Conservation (phyloP, 257 asterid genomes). For the Rhazya stricta region DNA sequence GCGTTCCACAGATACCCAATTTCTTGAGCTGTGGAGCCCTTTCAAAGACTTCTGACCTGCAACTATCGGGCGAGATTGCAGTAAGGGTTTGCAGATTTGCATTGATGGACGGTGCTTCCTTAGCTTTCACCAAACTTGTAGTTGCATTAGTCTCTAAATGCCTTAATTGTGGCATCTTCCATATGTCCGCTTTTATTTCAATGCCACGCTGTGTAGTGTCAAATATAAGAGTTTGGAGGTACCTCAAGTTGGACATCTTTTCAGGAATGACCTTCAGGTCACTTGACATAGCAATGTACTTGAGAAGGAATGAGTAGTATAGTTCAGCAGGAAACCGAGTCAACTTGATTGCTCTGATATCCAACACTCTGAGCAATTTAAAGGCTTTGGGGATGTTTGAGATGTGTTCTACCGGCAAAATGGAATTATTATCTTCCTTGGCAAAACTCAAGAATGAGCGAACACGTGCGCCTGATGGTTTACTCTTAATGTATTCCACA, state of each 20-base stretch:
- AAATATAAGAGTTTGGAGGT: constrained; percentile 33
- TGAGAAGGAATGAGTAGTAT: constrained; percentile 29
- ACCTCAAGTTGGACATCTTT: constrained; percentile 27
- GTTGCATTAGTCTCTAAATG: constrained; percentile 36
- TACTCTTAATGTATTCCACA: not conserved
- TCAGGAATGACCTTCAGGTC: constrained; percentile 25
- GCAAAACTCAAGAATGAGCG: constrained; percentile 20
- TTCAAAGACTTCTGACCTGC: constrained; percentile 22
- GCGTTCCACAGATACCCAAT: constrained; percentile 27
- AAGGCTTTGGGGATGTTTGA: constrained; percentile 5
- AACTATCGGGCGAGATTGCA: constrained; percentile 23
- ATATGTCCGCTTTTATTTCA: constrained; percentile 24
- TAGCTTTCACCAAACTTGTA: constrained; percentile 7
- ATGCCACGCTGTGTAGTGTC: constrained; percentile 18
- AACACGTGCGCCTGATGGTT: constrained; percentile 6
- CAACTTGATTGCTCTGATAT: constrained; percentile 7
- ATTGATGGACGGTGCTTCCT: not conserved
- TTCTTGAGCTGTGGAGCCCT: constrained; percentile 21
- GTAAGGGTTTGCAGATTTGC: constrained; percentile 35
- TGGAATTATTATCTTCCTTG: not conserved
- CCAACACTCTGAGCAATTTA: constrained; percentile 16
- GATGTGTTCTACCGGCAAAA: not conserved
- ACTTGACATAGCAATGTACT: constrained; percentile 32
- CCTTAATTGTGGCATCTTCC: constrained; percentile 38
- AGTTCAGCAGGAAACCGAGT: constrained; percentile 25